phyloP scores from a whole-genome alignment of 306 rosid species.

The Cajanus cajan region DNA sequence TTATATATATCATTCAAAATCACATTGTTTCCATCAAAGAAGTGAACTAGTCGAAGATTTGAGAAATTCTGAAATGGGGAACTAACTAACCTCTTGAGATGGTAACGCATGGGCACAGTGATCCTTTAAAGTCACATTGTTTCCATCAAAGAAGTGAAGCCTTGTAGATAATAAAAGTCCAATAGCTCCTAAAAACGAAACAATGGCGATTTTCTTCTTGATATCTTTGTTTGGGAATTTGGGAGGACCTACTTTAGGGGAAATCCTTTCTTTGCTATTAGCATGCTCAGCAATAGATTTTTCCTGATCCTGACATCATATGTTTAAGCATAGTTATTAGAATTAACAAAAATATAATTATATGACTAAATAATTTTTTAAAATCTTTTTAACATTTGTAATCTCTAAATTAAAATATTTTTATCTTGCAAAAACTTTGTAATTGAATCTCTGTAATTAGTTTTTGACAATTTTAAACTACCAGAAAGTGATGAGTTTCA shows the following conservation, averaged over 20 bases:
- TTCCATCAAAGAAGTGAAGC: constrained; percentile 60
- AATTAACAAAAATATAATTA: neutral
- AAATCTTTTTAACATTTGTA: neutral
- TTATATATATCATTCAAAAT: too few species aligned
- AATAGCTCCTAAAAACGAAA: constrained; percentile 65
- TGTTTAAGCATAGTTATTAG: neutral
- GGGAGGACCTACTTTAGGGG: constrained; percentile 29
- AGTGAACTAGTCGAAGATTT: too few species aligned
- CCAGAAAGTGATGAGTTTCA: too few species aligned
- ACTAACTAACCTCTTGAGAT: constrained; percentile 57
- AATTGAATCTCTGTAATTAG: too few species aligned
- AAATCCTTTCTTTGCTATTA: constrained; percentile 36
- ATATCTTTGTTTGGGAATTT: constrained; percentile 55
- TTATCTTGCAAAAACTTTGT: too few species aligned
- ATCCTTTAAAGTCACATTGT: constrained; percentile 65
- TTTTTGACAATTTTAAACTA: too few species aligned
- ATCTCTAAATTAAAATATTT: too few species aligned
- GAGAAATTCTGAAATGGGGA: neutral
- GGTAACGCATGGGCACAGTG: constrained; percentile 65
- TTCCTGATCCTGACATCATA: constrained; percentile 55
- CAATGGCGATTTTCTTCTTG: constrained; percentile 60
- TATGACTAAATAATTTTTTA: neutral
- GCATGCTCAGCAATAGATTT: constrained; percentile 36
- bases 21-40: too few species aligned
- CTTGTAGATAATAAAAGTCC: constrained; percentile 63